Percentiles rank a stretch among this genome's conserved stretches.
phyloP scores from a whole-genome alignment of 2,329 filamentous ascomycete genomes.

The Leptographium lundbergii region DNA sequence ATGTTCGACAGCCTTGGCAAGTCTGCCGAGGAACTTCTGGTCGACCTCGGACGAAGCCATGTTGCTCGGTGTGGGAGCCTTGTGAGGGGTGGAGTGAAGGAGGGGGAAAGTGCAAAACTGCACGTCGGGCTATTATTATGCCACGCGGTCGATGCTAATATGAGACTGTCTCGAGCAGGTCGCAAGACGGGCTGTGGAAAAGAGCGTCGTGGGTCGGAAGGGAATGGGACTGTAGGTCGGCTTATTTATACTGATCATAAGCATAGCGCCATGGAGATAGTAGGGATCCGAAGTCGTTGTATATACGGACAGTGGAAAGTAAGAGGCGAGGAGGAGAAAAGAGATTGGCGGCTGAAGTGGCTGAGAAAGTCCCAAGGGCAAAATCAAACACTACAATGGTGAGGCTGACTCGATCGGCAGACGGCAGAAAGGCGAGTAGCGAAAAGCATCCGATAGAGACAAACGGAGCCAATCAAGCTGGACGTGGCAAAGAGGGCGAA shows the following conservation, averaged over 20 bases:
- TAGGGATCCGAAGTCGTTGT: not conserved
- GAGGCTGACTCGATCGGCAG: not conserved
- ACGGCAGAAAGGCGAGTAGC: not conserved
- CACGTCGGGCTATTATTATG: not conserved
- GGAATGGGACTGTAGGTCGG: not conserved
- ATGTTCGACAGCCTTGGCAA: conserved; percentile 66
- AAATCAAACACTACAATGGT: not conserved
- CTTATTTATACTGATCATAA: not conserved
- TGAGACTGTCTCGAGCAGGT: not conserved
- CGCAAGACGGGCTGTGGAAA: not conserved
- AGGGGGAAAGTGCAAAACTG: not conserved
- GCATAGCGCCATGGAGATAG: not conserved
- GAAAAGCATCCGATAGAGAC: not conserved
- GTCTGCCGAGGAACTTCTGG: conserved; percentile 86
- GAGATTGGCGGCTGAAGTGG: not conserved
- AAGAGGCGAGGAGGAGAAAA: not conserved
- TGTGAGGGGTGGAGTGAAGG: not conserved
- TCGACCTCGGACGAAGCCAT: conserved; percentile 98
- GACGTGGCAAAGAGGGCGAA: not conserved
- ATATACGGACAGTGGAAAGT: not conserved
- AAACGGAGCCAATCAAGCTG: not conserved
- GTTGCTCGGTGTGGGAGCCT: not conserved
- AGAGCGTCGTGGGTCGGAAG: not conserved
- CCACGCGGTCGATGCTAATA: not conserved
- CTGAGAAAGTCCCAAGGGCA: not conserved